phyloP scores from a whole-genome alignment of 2,329 filamentous ascomycete species.

The Aspergillus arachidicola region DNA sequence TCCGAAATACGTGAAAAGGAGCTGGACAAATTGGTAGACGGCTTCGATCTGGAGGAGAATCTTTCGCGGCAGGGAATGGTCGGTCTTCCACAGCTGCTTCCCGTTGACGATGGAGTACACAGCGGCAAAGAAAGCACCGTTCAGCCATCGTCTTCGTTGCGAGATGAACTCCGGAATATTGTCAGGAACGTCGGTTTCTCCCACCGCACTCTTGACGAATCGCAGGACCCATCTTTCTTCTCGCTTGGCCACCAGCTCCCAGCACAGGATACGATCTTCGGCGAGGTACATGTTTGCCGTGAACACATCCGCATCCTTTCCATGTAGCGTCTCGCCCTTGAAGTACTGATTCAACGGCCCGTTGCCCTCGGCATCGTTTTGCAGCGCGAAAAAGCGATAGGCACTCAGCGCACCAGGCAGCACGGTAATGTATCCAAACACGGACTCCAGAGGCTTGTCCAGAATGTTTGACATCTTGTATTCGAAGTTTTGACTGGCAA shows the following conservation, averaged over 20 bases:
- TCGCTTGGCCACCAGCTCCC: slow-evolving; percentile 93
- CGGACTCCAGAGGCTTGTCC: slow-evolving; percentile 94
- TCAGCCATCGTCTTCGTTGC: slow-evolving; percentile 93
- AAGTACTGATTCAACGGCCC: slow-evolving; percentile 97
- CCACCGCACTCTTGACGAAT: slow-evolving; percentile 94
- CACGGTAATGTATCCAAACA: slow-evolving; percentile 98
- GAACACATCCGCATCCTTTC: slow-evolving; percentile 94
- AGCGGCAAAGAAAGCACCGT: slow-evolving; percentile 97
- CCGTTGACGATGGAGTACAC: slow-evolving; percentile 97
- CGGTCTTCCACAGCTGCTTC: slow-evolving; percentile 87
- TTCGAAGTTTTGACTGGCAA: slow-evolving; percentile 97
- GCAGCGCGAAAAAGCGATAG: slow-evolving; percentile 91
- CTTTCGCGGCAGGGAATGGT: slow-evolving; percentile 88
- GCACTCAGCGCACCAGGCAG: slow-evolving; percentile 92
- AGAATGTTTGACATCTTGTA: slow-evolving; percentile 99
- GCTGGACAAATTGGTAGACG: slow-evolving; percentile 87
- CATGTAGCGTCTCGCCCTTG: slow-evolving; percentile 96
- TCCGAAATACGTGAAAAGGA: slow-evolving; percentile 96
- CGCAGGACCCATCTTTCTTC: slow-evolving; percentile 96
- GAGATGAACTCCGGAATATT: slow-evolving; percentile 91
- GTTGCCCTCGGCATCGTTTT: slow-evolving; percentile 95
- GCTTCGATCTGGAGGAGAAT: slow-evolving; percentile 93
- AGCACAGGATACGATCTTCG: slow-evolving; percentile 97
- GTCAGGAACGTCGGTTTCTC: slow-evolving; percentile 97
- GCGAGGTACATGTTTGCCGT: slow-evolving; percentile 99